These are phyloP conservation scores for Moesziomyces sp. DNA, from an alignment of 1,284 basidiomycete genomes.

Conservation along the genomic window DNA sequence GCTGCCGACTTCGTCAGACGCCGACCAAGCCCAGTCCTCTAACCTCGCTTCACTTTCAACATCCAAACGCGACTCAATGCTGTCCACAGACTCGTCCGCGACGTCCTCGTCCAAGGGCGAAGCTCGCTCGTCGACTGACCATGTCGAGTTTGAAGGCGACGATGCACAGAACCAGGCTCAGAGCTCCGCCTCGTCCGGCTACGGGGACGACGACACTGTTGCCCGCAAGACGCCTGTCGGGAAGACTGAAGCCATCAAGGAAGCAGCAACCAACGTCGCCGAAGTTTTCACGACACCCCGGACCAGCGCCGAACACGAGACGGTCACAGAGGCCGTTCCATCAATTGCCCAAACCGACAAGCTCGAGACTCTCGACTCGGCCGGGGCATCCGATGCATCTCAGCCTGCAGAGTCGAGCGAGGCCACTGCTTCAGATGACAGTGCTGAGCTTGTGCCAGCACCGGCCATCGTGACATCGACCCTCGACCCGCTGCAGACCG, in stretches of 20 bases:
- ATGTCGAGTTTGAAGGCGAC: conserved; percentile 39
- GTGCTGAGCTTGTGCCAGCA: conserved; percentile 7
- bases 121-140: conserved; percentile 25
- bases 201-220: conserved; percentile 17
- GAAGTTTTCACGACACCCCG: conserved; percentile 34
- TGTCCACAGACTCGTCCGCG: conserved; percentile 39
- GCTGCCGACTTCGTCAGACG: background rate
- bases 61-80: conserved; percentile 32
- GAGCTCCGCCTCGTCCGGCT: conserved; percentile 34
- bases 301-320: conserved; percentile 25
- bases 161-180: conserved; percentile 22
- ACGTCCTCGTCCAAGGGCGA: conserved; percentile 33
- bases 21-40: conserved; percentile 6
- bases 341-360: no score
- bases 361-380: background rate
- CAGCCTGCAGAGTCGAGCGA: background rate
- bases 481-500: conserved; percentile 4
- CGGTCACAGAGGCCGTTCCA: background rate
- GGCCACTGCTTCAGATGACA: background rate
- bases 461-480: conserved; percentile 16
- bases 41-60: conserved; percentile 1
- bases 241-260: background rate
- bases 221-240: conserved; percentile 1
- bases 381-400: background rate
- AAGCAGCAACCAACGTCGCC: background rate